phyloP scores from a whole-genome alignment of 2,329 filamentous ascomycete genomes.

The Cryphonectria parasitica region DNA sequence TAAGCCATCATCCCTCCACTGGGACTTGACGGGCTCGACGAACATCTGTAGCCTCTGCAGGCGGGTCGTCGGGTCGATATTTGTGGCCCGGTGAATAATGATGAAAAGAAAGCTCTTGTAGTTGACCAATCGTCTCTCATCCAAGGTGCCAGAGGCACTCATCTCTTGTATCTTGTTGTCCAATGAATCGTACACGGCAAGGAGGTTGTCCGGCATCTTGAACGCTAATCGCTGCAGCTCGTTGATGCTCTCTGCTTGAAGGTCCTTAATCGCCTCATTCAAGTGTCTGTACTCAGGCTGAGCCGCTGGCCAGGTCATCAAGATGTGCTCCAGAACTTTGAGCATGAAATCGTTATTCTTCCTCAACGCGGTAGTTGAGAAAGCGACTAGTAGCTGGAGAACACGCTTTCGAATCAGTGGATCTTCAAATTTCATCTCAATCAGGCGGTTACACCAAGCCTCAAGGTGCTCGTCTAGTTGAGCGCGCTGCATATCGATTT shows the following conservation, averaged over 20 bases:
- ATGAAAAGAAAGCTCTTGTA: conserved; percentile 92
- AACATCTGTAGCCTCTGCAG: conserved; percentile 75
- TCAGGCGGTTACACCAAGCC: conserved; percentile 72
- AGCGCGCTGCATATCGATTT: conserved; percentile 52
- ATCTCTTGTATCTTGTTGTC: conserved; percentile 83
- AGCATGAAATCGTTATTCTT: conserved; percentile 81
- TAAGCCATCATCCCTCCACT: conserved; percentile 77
- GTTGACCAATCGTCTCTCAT: conserved; percentile 83
- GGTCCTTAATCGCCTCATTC: conserved; percentile 86
- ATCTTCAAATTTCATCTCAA: conserved; percentile 77
- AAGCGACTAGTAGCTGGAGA: conserved; percentile 80
- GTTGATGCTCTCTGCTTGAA: conserved; percentile 82
- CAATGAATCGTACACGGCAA: conserved; percentile 85
- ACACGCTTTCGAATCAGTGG: conserved; percentile 82
- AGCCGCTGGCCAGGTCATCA: conserved; percentile 78
- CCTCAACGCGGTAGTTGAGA: conserved; percentile 80
- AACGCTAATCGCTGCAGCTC: conserved; percentile 88
- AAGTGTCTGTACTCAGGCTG: conserved; percentile 73
- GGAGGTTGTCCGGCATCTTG: conserved; percentile 88
- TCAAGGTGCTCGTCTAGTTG: conserved; percentile 68
- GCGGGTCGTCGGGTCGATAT: conserved; percentile 72
- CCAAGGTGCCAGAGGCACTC: conserved; percentile 70
- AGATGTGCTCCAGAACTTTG: conserved; percentile 86
- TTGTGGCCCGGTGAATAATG: conserved; percentile 85
- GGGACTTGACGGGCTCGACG: conserved; percentile 76